phyloP scores from a whole-genome alignment of 768 basidiomycete species.

The Macrolepiota fuliginosa region DNA sequence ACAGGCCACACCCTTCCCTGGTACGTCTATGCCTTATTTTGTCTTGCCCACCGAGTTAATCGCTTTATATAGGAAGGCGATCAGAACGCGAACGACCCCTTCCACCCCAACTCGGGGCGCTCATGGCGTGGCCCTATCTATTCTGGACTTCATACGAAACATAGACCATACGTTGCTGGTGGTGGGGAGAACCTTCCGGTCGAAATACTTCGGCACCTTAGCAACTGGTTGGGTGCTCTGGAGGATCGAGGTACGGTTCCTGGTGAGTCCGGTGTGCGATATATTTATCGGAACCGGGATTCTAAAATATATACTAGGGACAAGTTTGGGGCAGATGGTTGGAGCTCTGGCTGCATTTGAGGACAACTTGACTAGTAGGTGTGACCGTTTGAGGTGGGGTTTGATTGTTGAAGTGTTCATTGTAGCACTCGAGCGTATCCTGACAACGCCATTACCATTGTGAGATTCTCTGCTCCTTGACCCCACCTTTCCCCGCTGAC shows the following conservation, averaged over 20 bases:
- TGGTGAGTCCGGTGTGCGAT: conserved; percentile 27
- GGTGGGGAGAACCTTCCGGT: conserved; percentile 57
- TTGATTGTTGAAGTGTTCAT: not conserved
- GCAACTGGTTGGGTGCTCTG: conserved; percentile 56
- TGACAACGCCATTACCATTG: conserved; percentile 68
- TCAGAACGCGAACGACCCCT: conserved; percentile 17
- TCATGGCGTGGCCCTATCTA: conserved; percentile 39
- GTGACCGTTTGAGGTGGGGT: not conserved
- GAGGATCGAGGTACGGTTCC: conserved; percentile 60
- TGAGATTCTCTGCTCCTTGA: conserved; percentile 30
- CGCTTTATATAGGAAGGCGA: not conserved
- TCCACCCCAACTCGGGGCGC: conserved; percentile 13
- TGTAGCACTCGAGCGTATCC: conserved; percentile 52
- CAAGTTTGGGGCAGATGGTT: conserved; percentile 49
- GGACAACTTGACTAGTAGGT: conserved; percentile 46
- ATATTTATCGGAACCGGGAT: not conserved
- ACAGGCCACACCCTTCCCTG: not conserved
- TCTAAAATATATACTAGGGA: conserved; percentile 29
- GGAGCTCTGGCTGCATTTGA: conserved; percentile 50
- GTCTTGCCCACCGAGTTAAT: too few species aligned
- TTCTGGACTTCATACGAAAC: conserved; percentile 28
- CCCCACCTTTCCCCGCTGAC: not conserved
- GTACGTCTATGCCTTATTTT: not conserved
- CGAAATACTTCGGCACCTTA: conserved; percentile 51
- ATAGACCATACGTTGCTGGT: conserved; percentile 33